Evolutionary conservation across 192 early-diverging fungal genomes (phyloP), one percentile per base, ranked within the genome.

Genomic region (Spinellus fusiger): DNA sequence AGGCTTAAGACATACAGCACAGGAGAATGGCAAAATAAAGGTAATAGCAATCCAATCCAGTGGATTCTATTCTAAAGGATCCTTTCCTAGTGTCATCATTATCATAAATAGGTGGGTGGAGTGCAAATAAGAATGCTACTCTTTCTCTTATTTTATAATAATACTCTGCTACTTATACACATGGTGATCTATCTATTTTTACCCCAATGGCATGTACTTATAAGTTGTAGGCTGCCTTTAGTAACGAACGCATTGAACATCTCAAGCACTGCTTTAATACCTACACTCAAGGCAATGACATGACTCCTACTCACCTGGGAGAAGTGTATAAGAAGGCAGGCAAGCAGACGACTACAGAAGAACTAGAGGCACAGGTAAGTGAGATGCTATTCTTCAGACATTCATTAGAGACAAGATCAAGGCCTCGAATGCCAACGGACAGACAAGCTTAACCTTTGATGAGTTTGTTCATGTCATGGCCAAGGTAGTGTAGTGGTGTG

Each of bases 391-490:
- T 5, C 3, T 12, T 38, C 5, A 5, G 16, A 22, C 23, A 26
- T 5, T 12, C 7, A 37, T 44, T 18, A 44, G 18, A 44, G 10
- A 2, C 10, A 13, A 66, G 64, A 58, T 66, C 49, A 18, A n/a
- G 4, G 56, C 56, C 48, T 47, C 65, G 33, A 38, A 61, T 56
- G 33, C 38, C 13, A 49, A 55, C 1, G 37, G 53, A 8, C 35
- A 23, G 5, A 62, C 59, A 22, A 22, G 25, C 2, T 20, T 71
- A 7, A 49, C 60, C 31, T 65, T 71, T 47, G 59, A 65, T 7
- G 59, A 65, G 12, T 71, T 71, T 34, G 34, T 71, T 12, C 27
- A 40, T 31, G 59, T 71, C n/a, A 71, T 71, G 69, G 54, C 46
- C 32, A 63, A 54, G 51, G 61, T 63, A 54, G n/a, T 23, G 18